Percentiles rank a stretch among this genome's conserved stretches.
These are phyloP conservation scores for Symbiodinium natans DNA, from an alignment of 73 alveolate genomes.

Conservation along the genomic window DNA sequence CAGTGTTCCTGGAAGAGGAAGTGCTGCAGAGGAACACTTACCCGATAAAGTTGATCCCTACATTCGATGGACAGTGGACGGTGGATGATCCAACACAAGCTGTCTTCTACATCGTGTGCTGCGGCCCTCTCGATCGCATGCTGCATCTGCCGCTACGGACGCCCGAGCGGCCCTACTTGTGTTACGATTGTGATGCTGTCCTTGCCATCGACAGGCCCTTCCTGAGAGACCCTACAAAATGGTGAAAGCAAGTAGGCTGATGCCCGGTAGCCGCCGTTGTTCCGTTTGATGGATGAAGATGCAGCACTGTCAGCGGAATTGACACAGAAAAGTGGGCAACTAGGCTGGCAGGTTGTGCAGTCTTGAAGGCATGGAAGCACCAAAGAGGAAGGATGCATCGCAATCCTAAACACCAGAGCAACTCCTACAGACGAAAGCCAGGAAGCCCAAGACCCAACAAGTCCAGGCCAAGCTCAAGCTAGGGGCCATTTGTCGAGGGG, in stretches of 20 bases:
- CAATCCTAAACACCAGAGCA: too few species aligned
- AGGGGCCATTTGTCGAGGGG: too few species aligned
- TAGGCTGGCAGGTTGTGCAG: too few species aligned
- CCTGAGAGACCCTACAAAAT: neutral
- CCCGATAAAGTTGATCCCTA: neutral
- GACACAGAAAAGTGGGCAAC: too few species aligned
- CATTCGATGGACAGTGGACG: neutral
- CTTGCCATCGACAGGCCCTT: neutral
- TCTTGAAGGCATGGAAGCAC: too few species aligned
- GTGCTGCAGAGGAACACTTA: conserved; percentile 29
- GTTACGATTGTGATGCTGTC: neutral
- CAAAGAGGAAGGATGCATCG: too few species aligned
- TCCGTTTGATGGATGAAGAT: neutral
- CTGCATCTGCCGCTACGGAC: conserved; percentile 39
- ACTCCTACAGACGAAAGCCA: too few species aligned
- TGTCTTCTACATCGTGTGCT: conserved; percentile 32
- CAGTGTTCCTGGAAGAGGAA: conserved; percentile 36
- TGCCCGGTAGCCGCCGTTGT: neutral
- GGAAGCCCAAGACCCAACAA: too few species aligned
- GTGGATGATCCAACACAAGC: conserved; percentile 35
- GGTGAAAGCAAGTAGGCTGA: neutral
- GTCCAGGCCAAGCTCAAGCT: too few species aligned
- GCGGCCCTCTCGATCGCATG: conserved; percentile 56
- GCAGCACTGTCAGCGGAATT: neutral
- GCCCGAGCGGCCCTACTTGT: conserved; percentile 60